Base-by-base conservation (phyloP, 208 protist genomes). In the Leishmania mexicana region DNA sequence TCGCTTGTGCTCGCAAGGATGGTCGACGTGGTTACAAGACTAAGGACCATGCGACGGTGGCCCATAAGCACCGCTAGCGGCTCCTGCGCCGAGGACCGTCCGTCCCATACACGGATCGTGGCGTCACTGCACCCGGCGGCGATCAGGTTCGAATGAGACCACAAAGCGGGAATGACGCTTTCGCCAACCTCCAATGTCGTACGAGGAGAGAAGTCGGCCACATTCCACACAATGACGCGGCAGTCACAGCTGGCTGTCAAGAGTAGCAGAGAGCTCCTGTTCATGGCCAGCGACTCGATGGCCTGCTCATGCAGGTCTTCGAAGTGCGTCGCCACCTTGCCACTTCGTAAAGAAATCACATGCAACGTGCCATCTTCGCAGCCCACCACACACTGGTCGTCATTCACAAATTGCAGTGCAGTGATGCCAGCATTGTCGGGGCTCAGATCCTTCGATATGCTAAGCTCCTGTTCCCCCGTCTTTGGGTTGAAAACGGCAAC, bases 401-500 rank as follows among this genome's bases (percentile, higher is more conserved):
- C 88, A 54, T 89, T 91, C n/a, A 92, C 87, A 67, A 92, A 92
- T 68, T 89, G 91, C 64, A 96, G 76, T 7, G 83, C 78, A 0
- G 93, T 95, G 15, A 97, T 87, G 31, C 90, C 88, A 40, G 94
- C 96, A 53, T 81, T 89, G 75, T 96, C 92, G 53, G 90, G 82
- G 79, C 91, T 95, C 3, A 98, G 80, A 62, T 96, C 92, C 62
- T 96, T 96, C 47, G 82, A 64, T 21, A 96, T 85, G 75, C 70
- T 81, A 17, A 83, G 24, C 81, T 96, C 91, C 73, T 90, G 86
- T 54, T 91, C 89, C 24, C 93, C 94, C 0, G 95, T 97, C 78
- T 98, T 97, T 53, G 98, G 97, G 71, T 93, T 93, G 94, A 97
- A 99, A 35, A 99, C 82, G 42, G 86, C 88, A 28, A 99, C 81